A percentile compares a stretch with the other conserved stretches of the same genome.
Evolutionary conservation across 2,329 filamentous ascomycete genomes (phyloP).

Genomic region (Aspergillus fumigatiaffinis): DNA sequence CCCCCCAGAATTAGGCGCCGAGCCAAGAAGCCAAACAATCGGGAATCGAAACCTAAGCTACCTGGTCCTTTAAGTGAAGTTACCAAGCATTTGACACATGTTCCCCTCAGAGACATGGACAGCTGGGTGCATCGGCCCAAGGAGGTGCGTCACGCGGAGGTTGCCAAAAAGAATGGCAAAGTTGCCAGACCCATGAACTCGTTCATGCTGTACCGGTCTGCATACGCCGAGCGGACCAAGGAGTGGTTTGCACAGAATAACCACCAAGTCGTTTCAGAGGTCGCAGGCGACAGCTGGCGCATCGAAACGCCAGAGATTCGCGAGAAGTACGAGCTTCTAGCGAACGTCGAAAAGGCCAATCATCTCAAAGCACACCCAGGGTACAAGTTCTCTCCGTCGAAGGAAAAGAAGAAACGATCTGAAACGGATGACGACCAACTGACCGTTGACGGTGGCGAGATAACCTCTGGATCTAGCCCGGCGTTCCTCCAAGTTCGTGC

Average conservation of each 20-base stretch:
- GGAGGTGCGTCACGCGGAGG: slow-evolving; percentile 64
- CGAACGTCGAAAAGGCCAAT: slow-evolving; percentile 75
- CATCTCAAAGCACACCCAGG: slow-evolving; percentile 80
- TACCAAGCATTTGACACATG: slow-evolving; percentile 35
- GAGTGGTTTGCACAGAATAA: slow-evolving; percentile 79
- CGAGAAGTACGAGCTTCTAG: slow-evolving; percentile 72
- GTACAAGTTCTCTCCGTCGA: slow-evolving; percentile 82
- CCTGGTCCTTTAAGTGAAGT: slow-evolving; percentile 25
- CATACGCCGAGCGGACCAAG: slow-evolving; percentile 83
- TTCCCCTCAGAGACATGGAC: slow-evolving; percentile 73
- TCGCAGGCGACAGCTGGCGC: slow-evolving; percentile 84
- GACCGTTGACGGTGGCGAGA: slow-evolving; percentile 32
- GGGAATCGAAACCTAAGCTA: slow-evolving; percentile 7
- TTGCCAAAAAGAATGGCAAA: slow-evolving; percentile 68
- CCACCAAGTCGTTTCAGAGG: slow-evolving; percentile 84
- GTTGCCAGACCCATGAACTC: slow-evolving; percentile 94
- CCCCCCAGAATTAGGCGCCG: slow-evolving; percentile 10
- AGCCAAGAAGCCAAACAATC: slow-evolving; percentile 6
- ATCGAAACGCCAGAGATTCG: slow-evolving; percentile 71
- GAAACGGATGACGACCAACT: slow-evolving; percentile 38
- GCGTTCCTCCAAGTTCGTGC: slow-evolving; percentile 19
- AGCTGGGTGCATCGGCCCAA: slow-evolving; percentile 69
- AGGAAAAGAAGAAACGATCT: slow-evolving; percentile 56
- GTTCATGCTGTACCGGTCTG: slow-evolving; percentile 96
- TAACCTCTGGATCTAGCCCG: slow-evolving; percentile 17